Evolutionary conservation across 2,329 filamentous ascomycete genomes (phyloP).

Genomic region (Claviceps digitariae): DNA sequence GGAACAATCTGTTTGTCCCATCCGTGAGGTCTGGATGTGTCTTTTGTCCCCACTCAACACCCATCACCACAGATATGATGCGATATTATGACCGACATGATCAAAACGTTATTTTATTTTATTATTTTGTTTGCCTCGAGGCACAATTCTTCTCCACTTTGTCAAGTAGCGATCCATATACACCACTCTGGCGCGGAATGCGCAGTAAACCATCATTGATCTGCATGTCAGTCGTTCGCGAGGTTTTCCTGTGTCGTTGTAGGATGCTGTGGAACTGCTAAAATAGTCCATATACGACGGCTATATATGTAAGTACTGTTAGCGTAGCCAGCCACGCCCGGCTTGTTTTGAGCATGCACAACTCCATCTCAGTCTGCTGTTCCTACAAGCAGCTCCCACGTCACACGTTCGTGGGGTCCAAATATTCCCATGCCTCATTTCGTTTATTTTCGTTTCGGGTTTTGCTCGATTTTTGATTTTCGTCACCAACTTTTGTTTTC

Average conservation of each 20-base stretch:
- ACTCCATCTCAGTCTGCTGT: neutral
- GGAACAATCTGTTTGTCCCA: neutral
- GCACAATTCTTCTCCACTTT: slow-evolving; percentile 1
- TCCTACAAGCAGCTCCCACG: neutral
- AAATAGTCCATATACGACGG: no score
- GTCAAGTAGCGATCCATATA: slow-evolving; percentile 2
- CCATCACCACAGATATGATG: neutral
- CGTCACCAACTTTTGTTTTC: neutral
- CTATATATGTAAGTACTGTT: neutral
- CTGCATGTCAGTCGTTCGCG: neutral
- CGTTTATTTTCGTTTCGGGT: neutral
- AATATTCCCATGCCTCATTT: no score
- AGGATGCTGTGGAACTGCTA: no score
- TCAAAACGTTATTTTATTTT: neutral
- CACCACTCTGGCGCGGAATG: slow-evolving; percentile 1
- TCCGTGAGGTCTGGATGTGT: neutral
- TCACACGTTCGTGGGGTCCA: neutral
- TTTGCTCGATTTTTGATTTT: neutral
- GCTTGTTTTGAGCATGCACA: neutral
- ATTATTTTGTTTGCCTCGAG: neutral
- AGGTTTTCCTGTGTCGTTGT: no score
- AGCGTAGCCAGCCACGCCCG: neutral
- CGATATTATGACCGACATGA: slow-evolving; percentile 4
- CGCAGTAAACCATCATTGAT: neutral
- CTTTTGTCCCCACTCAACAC: neutral